Evolutionary conservation across 208 protist species (phyloP).

Genomic region (Wallacemonas sp.): DNA sequence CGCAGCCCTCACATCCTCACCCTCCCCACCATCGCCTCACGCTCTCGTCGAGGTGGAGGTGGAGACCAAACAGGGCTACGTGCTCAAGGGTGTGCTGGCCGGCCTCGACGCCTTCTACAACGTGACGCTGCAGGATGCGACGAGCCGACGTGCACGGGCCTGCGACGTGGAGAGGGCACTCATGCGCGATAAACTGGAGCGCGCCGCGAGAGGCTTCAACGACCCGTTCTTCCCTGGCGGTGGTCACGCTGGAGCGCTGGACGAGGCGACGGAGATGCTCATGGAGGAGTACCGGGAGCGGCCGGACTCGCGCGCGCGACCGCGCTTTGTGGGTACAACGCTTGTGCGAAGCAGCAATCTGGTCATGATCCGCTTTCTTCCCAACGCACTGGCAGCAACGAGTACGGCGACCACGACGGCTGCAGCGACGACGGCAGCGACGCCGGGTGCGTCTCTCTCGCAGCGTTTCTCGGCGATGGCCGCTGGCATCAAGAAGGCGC

Average conservation of each 20-base stretch:
- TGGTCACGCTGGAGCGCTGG: background rate
- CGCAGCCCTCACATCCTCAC: slow-evolving; percentile 14
- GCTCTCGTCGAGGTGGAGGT: slow-evolving; percentile 65
- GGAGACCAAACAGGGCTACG: slow-evolving; percentile 84
- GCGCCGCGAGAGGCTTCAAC: slow-evolving; percentile 1
- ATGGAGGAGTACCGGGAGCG: slow-evolving; percentile 28
- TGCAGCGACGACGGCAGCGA: background rate
- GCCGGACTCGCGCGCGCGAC: slow-evolving; percentile 38
- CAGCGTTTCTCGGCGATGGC: slow-evolving; percentile 31
- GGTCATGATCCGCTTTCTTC: slow-evolving; percentile 64
- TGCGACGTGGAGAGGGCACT: slow-evolving; percentile 64
- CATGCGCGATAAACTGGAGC: slow-evolving; percentile 8
- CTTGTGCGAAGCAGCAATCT: slow-evolving; percentile 77
- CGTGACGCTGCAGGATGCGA: slow-evolving; percentile 58
- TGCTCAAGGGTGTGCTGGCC: slow-evolving; percentile 68
- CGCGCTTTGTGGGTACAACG: slow-evolving; percentile 66
- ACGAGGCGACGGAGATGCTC: background rate
- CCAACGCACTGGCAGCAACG: background rate
- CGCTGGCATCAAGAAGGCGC: slow-evolving; percentile 41
- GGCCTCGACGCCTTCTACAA: slow-evolving; percentile 80
- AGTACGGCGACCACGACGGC: slow-evolving; percentile 8
- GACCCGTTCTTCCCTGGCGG: slow-evolving; percentile 7
- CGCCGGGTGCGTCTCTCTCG: background rate
- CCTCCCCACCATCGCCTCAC: slow-evolving; percentile 2
- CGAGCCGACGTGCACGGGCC: slow-evolving; percentile 48